A percentile compares a stretch with the other conserved stretches of the same genome.
These are phyloP conservation scores for Podaxis rugospora DNA, from an alignment of 768 basidiomycete species.

Conservation along the genomic window DNA sequence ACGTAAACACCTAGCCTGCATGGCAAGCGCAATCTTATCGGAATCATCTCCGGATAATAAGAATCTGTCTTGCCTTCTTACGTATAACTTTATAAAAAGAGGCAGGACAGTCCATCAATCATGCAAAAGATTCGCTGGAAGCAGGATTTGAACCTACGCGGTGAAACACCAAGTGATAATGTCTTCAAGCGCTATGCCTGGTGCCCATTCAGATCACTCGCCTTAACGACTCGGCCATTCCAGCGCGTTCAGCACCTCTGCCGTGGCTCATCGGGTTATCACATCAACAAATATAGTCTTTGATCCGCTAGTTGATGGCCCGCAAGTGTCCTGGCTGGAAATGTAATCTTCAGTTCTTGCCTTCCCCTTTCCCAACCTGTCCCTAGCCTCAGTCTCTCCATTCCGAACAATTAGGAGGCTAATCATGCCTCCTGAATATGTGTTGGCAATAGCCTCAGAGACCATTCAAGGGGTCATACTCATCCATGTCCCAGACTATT, in stretches of 20 bases:
- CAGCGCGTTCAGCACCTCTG: slow-evolving; percentile 25
- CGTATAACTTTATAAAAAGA: neutral
- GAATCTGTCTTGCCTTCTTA: neutral
- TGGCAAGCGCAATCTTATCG: neutral
- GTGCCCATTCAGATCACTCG: slow-evolving; percentile 77
- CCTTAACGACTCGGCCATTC: slow-evolving; percentile 91
- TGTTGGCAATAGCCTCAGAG: neutral
- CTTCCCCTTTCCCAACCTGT: too few relatives aligned
- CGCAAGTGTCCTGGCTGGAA: neutral
- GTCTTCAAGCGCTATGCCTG: slow-evolving; percentile 4
- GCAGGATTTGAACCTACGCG: slow-evolving; percentile 92
- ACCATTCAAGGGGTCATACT: neutral
- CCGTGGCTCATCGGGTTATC: neutral
- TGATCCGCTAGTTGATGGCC: neutral
- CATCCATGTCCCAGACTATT: neutral
- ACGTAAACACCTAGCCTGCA: neutral
- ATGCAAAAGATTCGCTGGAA: slow-evolving; percentile 64
- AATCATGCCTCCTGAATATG: neutral
- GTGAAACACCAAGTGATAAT: slow-evolving; percentile 80
- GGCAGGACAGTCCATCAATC: neutral
- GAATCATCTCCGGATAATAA: neutral
- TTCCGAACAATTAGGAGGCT: neutral
- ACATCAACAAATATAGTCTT: neutral
- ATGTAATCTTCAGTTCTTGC: too few relatives aligned
- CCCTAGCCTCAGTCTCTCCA: too few relatives aligned